Base-by-base conservation (phyloP, 306 rosid genomes). In the Cajanus cajan region DNA sequence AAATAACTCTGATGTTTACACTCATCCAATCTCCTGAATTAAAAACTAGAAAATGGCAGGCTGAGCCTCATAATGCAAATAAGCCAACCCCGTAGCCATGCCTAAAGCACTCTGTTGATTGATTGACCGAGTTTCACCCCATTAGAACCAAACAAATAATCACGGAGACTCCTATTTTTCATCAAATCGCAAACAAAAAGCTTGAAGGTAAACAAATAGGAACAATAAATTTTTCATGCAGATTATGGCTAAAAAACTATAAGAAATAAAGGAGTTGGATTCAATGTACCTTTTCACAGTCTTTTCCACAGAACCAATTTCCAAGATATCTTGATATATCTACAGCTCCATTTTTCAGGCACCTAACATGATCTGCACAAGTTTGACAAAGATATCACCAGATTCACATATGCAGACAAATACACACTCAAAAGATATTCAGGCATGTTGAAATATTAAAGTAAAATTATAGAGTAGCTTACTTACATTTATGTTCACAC, bases 401-500 rank as follows among this genome's bases (percentile, higher is more conserved):
- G 43, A 68, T 52, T 37, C n/a, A 78, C 9, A 19, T 28, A 67
- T 41, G 70, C 24, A 51, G 31, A 43, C 34, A 68, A 50, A 68
- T 45, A 74, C 16, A 15, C 10, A 44, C 74, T 52, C 62, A 48
- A 39, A 51, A 67, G 19, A 50, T 73, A 62, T 67, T 6, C 21
- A 22, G 18, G 10, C 36, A 59, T 45, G 50, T 50, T 50, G 71
- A 58, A 68, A 34, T 71, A 62, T 72, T 45, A 21, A 82, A 28
- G 44, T 9, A 18, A 47, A 79, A 18, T 22, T 55, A 19, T 16
- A 61, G 47, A 57, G 47, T 41, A 73, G 70, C 54, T 44, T 19
- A 10, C 90, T 71, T 78, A 90, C 98, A 94, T 79, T 89, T 88
- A 75, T 47, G 92, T 78, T 90, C 89, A 74, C 97, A 94, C 48